Evolutionary conservation across 805 yeast genomes (phyloP), one percentile per base, ranked within the genome.

Genomic region (Candida insectalens): DNA sequence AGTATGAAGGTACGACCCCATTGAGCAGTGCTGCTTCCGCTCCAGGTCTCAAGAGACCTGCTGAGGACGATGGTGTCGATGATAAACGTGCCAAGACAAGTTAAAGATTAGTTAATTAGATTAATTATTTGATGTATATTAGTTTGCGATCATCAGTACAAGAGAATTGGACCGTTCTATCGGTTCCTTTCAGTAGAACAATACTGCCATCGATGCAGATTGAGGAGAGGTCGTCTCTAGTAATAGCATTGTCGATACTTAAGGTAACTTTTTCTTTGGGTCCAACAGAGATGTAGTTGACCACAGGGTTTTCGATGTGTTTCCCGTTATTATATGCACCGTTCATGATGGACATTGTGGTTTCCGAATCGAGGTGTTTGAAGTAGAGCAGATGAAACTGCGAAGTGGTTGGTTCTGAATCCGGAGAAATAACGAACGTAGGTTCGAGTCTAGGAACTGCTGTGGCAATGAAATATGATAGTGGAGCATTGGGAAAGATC

Each of bases 171-270:
- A 35, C 32, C 12, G 6, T 10, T 31, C 40, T 31, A 9, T 37
- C 25, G 17, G 27, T 28, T 10, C 39, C 43, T 6, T 34, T 37
- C 9, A 49, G 12, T 19, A 34, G 23, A 13, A 69, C 47, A 2
- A 73, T 75, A 14, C 68, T 56, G 0, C 92, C 92, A 51, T 81
- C 92, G 9, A 81, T 47, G 46, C 89, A 81, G 50, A 78, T 65
- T 22, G 85, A 57, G 40, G 69, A 56, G n/a, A 59, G 46, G 9
- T 45, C 47, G 7, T 46, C 49, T 27, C 60, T 65, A 3, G 42
- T 38, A 5, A 47, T 53, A 1, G 49, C 36, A 6, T 67, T 46
- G 19, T 39, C 32, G 7, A 50, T 12, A 3, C 19, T 27, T 8
- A 60, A 34, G 29, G 13, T 44, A 26, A 43, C 42, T 20, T 18